Evolutionary conservation across 108 stramenopile genomes (phyloP), one percentile per base, ranked within the genome.

Genomic region (Cyclotella distinguenda): DNA sequence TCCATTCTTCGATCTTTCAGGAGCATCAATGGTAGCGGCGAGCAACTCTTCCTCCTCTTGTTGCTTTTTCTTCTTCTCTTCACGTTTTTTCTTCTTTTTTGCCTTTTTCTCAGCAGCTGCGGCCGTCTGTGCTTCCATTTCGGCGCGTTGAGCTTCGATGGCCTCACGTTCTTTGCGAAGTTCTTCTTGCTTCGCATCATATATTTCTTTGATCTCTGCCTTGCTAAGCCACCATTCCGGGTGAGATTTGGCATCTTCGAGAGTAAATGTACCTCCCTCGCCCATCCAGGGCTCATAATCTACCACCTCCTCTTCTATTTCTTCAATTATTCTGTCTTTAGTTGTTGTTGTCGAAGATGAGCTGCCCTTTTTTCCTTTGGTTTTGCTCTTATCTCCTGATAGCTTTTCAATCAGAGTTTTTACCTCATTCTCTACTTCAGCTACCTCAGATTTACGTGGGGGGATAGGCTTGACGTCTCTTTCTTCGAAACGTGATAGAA

Each of bases 241-340:
- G 68, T 91, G 88, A 31, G 60, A 45, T 11, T 73, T 83, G 6
- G 74, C 74, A 50, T 84, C 65, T 30, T 69, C 88, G 9, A 77
- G 35, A 15, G 84, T 75, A 43, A 81, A 78, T 43, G 44, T 65
- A 9, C 86, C 89, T 42, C 82, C 77, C 30, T 89, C 86, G 27
- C 85, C 85, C 90, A 94, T 90, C 93, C 90, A 91, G 22, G 86
- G 82, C 60, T 91, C 88, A 61, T 90, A 91, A 35, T 91, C 87
- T 18, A 91, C 84, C 4, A 91, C 60, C 63, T 89, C 93, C 34
- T 94, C 93, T 33, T 78, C 87, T 1, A 91, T 74, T 62, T 89
- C 90, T 70, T 91, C 85, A 65, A 91, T 64, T 8, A 84, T 60
- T 39, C 85, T 85, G 22, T 82, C 83, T 46, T 77, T 66, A 36